A percentile compares a stretch with the other conserved stretches of the same genome.
Evolutionary conservation across 1,284 basidiomycete species (phyloP).

Genomic region (Ustilago bromivora): DNA sequence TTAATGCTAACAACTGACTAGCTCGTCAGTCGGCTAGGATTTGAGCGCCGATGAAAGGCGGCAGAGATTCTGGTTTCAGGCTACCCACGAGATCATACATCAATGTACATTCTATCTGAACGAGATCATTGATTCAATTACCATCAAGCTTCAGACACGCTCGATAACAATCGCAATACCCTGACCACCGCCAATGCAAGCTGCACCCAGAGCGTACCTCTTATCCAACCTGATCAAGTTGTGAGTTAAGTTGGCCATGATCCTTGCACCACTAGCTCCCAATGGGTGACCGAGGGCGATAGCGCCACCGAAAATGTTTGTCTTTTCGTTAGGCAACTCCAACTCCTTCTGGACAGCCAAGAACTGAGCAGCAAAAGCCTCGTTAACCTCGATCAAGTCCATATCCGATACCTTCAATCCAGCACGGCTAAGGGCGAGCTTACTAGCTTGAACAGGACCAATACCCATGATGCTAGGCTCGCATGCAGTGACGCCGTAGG

Average conservation of each 20-base stretch:
- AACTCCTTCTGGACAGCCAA: constrained; percentile 90
- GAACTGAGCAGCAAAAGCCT: constrained; percentile 94
- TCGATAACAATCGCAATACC: constrained; percentile 71
- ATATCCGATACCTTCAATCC: constrained; percentile 71
- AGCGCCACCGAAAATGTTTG: constrained; percentile 73
- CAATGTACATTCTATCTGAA: background rate
- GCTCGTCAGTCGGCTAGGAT: constrained; percentile 43
- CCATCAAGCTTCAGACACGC: constrained; percentile 45
- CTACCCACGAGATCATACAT: background rate
- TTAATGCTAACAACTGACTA: constrained; percentile 75
- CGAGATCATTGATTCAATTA: background rate
- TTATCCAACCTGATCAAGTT: constrained; percentile 73
- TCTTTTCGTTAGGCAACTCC: constrained; percentile 75
- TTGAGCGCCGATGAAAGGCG: background rate
- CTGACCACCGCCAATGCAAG: constrained; percentile 74
- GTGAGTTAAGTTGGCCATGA: constrained; percentile 73
- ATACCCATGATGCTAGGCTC: constrained; percentile 75
- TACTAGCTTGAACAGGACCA: constrained; percentile 73
- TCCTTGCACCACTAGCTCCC: constrained; percentile 73
- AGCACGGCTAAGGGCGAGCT: constrained; percentile 69
- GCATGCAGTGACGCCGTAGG: constrained; percentile 73
- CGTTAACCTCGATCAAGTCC: constrained; percentile 75
- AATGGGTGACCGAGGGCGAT: constrained; percentile 74
- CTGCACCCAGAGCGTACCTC: constrained; percentile 73
- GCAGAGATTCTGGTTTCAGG: constrained; percentile 3